Evolutionary conservation across 2,329 filamentous ascomycete genomes (phyloP), one percentile per base, ranked within the genome.

Genomic region (Ophiostoma australiae): DNA sequence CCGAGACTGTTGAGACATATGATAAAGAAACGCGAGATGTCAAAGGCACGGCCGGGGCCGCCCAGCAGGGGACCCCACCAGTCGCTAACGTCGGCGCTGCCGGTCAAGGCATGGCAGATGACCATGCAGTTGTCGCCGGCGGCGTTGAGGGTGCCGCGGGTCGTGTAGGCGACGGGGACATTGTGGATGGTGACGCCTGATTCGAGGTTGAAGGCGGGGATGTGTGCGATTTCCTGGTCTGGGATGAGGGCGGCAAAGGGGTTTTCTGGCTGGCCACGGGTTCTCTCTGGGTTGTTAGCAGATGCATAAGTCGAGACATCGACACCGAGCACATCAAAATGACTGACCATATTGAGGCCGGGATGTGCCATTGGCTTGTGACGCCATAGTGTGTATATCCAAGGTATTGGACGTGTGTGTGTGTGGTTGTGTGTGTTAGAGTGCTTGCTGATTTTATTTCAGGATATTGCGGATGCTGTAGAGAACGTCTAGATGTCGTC

Each of bases 141-240:
- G 23, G 84, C 80, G 33, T 86, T 86, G 73, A 91, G 82, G 73
- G 84, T 85, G 74, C 89, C 89, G 67, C 87, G 82, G 31, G 86
- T 89, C 66, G 87, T 91, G 78, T 90, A 91, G 61, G 89, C 89
- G 69, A 91, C 83, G 1, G 89, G 89, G 20, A 90, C 84, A 87
- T 98, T 95, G 75, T 86, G 82, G 27, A 99, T 85, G 0, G 87
- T 90, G 33, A 91, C 92, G 68, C 95, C 95, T 1, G 94, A 98
- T 80, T 99, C 95, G 75, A 99, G 91, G 10, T 91, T 93, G 80
- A 97, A 97, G 35, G 90, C 89, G 1, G 95, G 94, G 70, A 99
- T 87, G 73, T 95, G 87, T 71, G 91, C 93, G 77, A 97, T 91
- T 70, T 90, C 86, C 81, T 98, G 95, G 77, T 97, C 90, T 69